Percentiles rank a stretch among this genome's conserved stretches.
These are phyloP conservation scores for Hypoxylon fuscum DNA, from an alignment of 495 filamentous ascomycete genomes.

Conservation along the genomic window DNA sequence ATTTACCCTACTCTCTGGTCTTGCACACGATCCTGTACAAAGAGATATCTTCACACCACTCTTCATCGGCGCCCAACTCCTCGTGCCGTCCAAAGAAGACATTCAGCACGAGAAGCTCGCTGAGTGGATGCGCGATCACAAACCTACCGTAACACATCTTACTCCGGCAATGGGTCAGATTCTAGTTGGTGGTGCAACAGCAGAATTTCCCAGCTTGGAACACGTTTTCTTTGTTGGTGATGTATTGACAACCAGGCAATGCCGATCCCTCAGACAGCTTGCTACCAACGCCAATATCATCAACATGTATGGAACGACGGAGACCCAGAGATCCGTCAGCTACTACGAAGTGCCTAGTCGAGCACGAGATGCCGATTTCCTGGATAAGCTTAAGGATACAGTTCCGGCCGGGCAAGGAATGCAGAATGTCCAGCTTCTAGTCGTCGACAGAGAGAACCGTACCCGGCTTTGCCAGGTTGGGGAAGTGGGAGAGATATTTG, in stretches of 20 bases:
- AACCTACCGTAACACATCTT: slow-evolving; percentile 85
- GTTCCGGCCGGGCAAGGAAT: slow-evolving; percentile 91
- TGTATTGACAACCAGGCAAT: slow-evolving; percentile 86
- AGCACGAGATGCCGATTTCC: slow-evolving; percentile 69
- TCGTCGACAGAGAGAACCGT: slow-evolving; percentile 82
- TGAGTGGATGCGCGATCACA: slow-evolving; percentile 87
- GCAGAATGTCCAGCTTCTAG: slow-evolving; percentile 90
- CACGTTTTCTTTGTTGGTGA: slow-evolving; percentile 95
- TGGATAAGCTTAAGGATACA: slow-evolving; percentile 78
- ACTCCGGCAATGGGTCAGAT: slow-evolving; percentile 98
- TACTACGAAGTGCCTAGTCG: slow-evolving; percentile 86
- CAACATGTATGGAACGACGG: slow-evolving; percentile 94
- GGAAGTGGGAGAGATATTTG: slow-evolving; percentile 87
- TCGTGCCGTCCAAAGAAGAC: slow-evolving; percentile 84
- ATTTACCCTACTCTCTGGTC: slow-evolving; percentile 87
- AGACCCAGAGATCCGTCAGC: slow-evolving; percentile 86
- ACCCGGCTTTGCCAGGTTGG: slow-evolving; percentile 79
- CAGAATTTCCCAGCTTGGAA: slow-evolving; percentile 78
- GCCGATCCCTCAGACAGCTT: slow-evolving; percentile 77
- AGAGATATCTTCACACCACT: slow-evolving; percentile 91
- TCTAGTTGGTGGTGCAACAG: slow-evolving; percentile 82
- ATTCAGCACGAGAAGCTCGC: slow-evolving; percentile 90
- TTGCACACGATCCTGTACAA: slow-evolving; percentile 73
- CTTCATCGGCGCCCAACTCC: slow-evolving; percentile 82
- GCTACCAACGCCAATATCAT: slow-evolving; percentile 83